These are phyloP conservation scores for Cyclocybe cylindracea DNA, from an alignment of 768 basidiomycete genomes.

Conservation along the genomic window DNA sequence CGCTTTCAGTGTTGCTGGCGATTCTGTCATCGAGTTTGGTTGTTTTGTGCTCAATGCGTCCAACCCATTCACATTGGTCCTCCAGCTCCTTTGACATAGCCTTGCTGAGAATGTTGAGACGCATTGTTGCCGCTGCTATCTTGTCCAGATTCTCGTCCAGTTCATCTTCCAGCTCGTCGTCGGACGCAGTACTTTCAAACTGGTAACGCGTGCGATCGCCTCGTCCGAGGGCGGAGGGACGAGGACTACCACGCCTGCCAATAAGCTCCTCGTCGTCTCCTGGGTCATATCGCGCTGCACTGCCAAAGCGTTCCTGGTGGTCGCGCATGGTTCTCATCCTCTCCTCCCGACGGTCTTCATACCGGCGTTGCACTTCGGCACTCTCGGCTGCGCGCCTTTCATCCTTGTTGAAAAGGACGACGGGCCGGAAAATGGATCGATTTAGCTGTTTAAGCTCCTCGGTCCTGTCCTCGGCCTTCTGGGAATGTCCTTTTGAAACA, in stretches of 20 bases:
- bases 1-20: conserved; percentile 79
- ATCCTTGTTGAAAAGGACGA: conserved; percentile 91
- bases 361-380: conserved; percentile 78
- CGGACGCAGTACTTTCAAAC: conserved; percentile 87
- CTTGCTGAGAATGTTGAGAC: conserved; percentile 74
- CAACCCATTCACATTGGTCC: conserved; percentile 79
- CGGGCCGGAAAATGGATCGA: conserved; percentile 91
- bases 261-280: conserved; percentile 47
- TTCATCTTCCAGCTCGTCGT: conserved; percentile 95
- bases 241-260: conserved; percentile 32
- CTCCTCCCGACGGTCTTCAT: conserved; percentile 82
- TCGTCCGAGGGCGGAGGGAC: conserved; percentile 56
- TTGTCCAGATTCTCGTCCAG: conserved; percentile 90
- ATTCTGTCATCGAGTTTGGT: conserved; percentile 73
- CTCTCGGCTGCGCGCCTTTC: conserved; percentile 87
- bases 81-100: conserved; percentile 90
- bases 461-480: conserved; percentile 89
- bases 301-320: conserved; percentile 82
- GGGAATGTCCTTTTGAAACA: conserved; percentile 83
- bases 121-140: conserved; percentile 73
- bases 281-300: conserved; percentile 63
- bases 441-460: conserved; percentile 94
- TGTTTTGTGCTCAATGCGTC: conserved; percentile 77
- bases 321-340: conserved; percentile 88
- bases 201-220: conserved; percentile 84